These are phyloP conservation scores for Catharanthus roseus DNA, from an alignment of 257 asterid species.

Conservation along the genomic window DNA sequence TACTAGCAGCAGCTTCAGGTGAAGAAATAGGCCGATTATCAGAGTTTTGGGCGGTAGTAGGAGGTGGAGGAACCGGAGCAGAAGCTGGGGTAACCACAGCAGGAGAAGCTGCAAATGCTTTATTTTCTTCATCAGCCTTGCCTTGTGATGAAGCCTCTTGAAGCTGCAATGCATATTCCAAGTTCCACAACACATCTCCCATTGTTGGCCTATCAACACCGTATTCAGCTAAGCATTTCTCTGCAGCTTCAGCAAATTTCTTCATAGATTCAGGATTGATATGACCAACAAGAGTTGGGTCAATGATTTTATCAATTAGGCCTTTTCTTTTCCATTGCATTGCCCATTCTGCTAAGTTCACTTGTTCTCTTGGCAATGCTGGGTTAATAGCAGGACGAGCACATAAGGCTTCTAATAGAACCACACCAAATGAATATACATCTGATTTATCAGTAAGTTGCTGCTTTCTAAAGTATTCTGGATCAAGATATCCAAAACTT, in stretches of 20 bases:
- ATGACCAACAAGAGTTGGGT: conserved; percentile 53
- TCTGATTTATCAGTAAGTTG: conserved; percentile 83
- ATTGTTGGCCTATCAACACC: conserved; percentile 85
- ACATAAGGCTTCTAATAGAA: conserved; percentile 65
- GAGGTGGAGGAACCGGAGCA: conserved; percentile 12
- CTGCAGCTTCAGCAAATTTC: conserved; percentile 80
- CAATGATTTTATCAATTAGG: conserved; percentile 70
- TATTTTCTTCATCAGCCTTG: conserved; percentile 33
- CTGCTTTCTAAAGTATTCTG: conserved; percentile 84
- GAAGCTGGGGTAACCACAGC: conserved; percentile 16
- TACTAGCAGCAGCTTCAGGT: conserved; percentile 21
- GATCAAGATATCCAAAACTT: conserved; percentile 87
- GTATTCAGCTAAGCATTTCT: conserved; percentile 85
- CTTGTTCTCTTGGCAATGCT: conserved; percentile 77
- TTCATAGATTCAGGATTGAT: conserved; percentile 68
- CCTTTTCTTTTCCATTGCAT: conserved; percentile 92
- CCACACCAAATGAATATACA: conserved; percentile 87
- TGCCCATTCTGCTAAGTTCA: conserved; percentile 92
- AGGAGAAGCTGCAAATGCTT: conserved; percentile 13
- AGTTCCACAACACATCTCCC: conserved; percentile 95
- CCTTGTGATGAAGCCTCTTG: conserved; percentile 59
- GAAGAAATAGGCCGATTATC: conserved; percentile 24
- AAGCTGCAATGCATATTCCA: conserved; percentile 77
- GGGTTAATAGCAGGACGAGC: conserved; percentile 84
- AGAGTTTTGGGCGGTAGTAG: conserved; percentile 9